Conservation (phyloP, 495 filamentous ascomycete genomes). For the Glarea lozoyensis region DNA sequence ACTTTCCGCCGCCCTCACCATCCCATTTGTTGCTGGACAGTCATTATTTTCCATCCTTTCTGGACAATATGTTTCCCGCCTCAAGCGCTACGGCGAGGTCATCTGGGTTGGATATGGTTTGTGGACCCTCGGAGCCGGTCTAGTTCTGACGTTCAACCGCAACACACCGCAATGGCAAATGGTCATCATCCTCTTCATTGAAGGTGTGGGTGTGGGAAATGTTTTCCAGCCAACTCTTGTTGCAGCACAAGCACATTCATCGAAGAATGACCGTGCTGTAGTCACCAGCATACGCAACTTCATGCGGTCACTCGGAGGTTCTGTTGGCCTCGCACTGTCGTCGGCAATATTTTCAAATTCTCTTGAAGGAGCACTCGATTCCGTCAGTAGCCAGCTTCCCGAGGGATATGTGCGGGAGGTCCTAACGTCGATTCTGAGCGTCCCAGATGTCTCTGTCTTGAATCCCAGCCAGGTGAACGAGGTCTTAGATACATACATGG, state of each 20-base stretch:
- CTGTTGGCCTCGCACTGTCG: constrained; percentile 50
- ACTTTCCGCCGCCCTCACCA: constrained; percentile 35
- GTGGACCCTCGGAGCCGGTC: constrained; percentile 36
- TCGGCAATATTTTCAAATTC: constrained; percentile 46
- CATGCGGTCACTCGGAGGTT: constrained; percentile 50
- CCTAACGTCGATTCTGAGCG: constrained; percentile 11
- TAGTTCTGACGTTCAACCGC: constrained; percentile 41
- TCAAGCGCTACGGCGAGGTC: constrained; percentile 47
- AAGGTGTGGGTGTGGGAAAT: constrained; percentile 48
- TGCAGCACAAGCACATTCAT: constrained; percentile 53
- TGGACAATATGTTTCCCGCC: constrained; percentile 48
- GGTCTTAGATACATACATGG: constrained; percentile 40
- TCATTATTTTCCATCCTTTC: constrained; percentile 41
- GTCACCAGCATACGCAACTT: constrained; percentile 56
- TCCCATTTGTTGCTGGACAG: constrained; percentile 45
- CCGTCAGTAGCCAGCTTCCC: constrained; percentile 28
- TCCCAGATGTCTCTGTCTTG: constrained; percentile 15
- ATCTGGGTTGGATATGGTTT: constrained; percentile 42
- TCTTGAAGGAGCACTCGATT: constrained; percentile 25
- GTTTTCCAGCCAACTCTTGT: constrained; percentile 53
- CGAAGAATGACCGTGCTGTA: constrained; percentile 48
- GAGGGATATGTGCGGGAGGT: constrained; percentile 25
- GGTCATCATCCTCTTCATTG: constrained; percentile 40
- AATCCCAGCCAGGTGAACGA: constrained; percentile 9
- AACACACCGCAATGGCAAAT: constrained; percentile 40